Base-by-base conservation (phyloP, 2,329 filamentous ascomycete species). In the Talaromyces piceae region DNA sequence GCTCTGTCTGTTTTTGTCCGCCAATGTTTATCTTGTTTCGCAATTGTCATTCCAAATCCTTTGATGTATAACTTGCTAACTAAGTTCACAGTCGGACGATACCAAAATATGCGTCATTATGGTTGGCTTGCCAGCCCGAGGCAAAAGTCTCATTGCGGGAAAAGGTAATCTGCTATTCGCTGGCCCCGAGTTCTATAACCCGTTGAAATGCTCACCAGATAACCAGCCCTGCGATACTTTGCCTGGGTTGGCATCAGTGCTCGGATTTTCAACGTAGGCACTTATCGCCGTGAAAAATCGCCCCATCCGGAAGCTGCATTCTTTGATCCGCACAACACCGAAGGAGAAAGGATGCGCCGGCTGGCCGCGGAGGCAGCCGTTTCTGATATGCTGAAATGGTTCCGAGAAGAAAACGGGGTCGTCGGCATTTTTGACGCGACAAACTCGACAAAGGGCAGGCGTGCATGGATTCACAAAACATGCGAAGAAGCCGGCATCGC, bases 101-200 rank as follows among this genome's bases (percentile, higher is more conserved):
- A 91, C 88, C 55, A 88, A 88, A 70, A 94, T 98, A 75, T 97
- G 91, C 71, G 91, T 98, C 58, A 90, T 98, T 63, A 97, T 98
- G 93, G 93, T 98, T 54, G 93, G 93, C 59, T 78, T 98, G 67
- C 93, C 93, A 50, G 93, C 93, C 55, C 80, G 93, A 61, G 93
- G 93, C 65, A 98, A 98, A 80, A 95, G 89, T 75, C 83, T 95
- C 70, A 97, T 98, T 67, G 91, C 93, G 60, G 90, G 95, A 65
- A 96, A 96, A 81, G 90, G 91, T 93, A 76, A 64, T 75, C 67
- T 51, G n/a, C 20, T 13, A n/a, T 33, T 43, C 13, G 5, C 25
- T 33, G 45, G 12, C 39, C 31, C 16, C 44, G 25, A 26, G 18
- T 45, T 23, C 3, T n/a, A 23, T 26, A 7, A 44, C 3, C 31